Evolutionary conservation across 2,329 filamentous ascomycete genomes (phyloP), one percentile per base, ranked within the genome.

Genomic region (Penicillium sp.): DNA sequence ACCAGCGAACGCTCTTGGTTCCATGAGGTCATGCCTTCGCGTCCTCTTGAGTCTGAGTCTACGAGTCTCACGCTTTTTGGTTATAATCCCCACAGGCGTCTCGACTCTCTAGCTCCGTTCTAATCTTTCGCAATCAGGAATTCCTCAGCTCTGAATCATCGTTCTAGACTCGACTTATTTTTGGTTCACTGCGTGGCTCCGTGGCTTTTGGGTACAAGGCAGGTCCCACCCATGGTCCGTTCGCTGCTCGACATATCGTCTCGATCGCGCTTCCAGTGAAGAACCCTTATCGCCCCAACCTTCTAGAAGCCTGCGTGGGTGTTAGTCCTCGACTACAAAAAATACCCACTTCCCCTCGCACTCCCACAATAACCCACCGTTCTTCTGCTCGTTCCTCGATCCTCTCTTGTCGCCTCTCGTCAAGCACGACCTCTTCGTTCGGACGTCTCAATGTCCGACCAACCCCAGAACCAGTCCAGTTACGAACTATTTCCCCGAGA

Each of bases 151-250:
- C 46, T 26, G 11, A 8, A 30, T 29, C 47, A 49, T 17, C 11
- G 44, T 29, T 57, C 55, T 57, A 57, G 55, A 49, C 45, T 56
- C 54, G 29, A 56, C 19, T 49, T 57, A 57, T 57, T 50, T 57
- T 57, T 57, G 55, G 55, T 38, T 50, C 55, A 38, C 38, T 55
- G 19, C 41, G 41, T 55, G 52, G 38, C 41, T 46, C 11, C 38
- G 41, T 55, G 52, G 38, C 41, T 46, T 21, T 31, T 19, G 17
- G 23, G 26, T 26, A 26, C 26, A 4, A 13, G 19, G 23, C 52
- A 35, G 7, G 21, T 49, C 45, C 45, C 55, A 56, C 44, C 53
- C 41, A 47, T 50, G 46, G 55, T 30, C 45, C 55, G 45, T 49
- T 56, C 53, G 45, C 21, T 49, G 15, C 26, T 15, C 44, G 30